Evolutionary conservation across 441 rosid genomes (phyloP).

Genomic region (Codiaeum variegatum): DNA sequence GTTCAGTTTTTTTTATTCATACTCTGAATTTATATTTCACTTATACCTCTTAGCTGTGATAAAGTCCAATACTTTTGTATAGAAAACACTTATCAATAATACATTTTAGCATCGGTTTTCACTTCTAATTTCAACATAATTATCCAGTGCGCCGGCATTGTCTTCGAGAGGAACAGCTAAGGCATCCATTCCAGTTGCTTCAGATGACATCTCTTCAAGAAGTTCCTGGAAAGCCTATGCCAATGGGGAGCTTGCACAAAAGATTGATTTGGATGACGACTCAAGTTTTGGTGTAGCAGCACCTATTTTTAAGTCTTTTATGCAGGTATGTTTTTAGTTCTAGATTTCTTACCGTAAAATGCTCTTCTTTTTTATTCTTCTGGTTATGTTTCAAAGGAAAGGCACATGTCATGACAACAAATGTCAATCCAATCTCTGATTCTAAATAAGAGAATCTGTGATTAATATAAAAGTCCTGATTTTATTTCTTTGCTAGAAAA

Average conservation of each 20-base stretch:
- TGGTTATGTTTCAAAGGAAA: neutral
- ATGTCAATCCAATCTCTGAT: neutral
- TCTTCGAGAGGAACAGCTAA: conserved; percentile 65
- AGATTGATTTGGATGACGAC: conserved; percentile 56
- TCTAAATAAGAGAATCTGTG: neutral
- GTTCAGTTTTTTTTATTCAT: neutral
- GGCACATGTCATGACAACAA: neutral
- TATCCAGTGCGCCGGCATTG: conserved; percentile 74
- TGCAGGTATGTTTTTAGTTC: conserved; percentile 56
- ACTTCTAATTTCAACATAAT: conserved; percentile 11
- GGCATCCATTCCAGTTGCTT: conserved; percentile 43
- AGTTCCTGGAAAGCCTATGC: conserved; percentile 61
- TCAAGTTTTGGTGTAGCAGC: conserved; percentile 74
- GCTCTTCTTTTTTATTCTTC: neutral
- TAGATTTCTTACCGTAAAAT: neutral
- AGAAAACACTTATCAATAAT: neutral
- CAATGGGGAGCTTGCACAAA: conserved; percentile 61
- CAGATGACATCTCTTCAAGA: conserved; percentile 51
- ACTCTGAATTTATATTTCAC: neutral
- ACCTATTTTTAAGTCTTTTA: conserved; percentile 88
- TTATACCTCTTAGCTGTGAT: neutral
- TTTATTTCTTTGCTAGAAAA: too few relatives aligned
- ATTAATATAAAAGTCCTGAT: too few relatives aligned
- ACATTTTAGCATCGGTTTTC: conserved; percentile 14
- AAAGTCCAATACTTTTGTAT: neutral